A percentile compares a stretch with the other conserved stretches of the same genome.
These are phyloP conservation scores for Cyberlindnera meyerae DNA, from an alignment of 805 yeast species.

Conservation along the genomic window DNA sequence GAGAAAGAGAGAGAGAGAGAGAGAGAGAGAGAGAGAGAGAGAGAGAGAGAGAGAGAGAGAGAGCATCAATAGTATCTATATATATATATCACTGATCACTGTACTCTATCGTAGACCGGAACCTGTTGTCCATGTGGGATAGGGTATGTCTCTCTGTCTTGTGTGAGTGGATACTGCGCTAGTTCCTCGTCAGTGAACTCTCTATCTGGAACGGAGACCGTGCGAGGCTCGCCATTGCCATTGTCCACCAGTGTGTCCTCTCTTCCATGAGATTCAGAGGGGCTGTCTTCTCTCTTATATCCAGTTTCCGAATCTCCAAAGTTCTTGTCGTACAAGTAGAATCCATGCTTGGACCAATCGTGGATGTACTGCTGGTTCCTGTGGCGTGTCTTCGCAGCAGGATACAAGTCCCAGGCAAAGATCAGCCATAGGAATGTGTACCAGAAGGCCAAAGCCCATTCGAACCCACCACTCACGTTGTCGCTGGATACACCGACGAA, in stretches of 20 bases:
- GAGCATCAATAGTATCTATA: too few species aligned
- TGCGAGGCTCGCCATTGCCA: conserved; percentile 2
- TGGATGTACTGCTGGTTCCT: conserved; percentile 21
- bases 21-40: too few species aligned
- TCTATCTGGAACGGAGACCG: conserved; percentile 4
- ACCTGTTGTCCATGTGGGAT: conserved; percentile 24
- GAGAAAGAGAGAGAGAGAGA: too few species aligned
- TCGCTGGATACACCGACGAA: conserved; percentile 47
- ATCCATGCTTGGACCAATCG: conserved; percentile 23
- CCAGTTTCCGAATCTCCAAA: conserved; percentile 12
- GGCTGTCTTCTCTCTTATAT: conserved; percentile 1
- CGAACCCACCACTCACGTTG: conserved; percentile 42
- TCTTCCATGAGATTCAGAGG: conserved; percentile 1
- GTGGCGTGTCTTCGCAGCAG: conserved; percentile 43
- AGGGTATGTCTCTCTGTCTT: conserved; percentile 18
- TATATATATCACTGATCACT: too few species aligned
- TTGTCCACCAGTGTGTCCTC: conserved; percentile 8
- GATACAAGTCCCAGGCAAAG: conserved; percentile 65
- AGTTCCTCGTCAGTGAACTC: conserved; percentile 24
- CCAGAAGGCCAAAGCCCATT: conserved; percentile 86
- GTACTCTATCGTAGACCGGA: conserved; percentile 6
- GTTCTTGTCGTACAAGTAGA: conserved; percentile 21
- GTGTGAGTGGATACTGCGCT: conserved; percentile 18
- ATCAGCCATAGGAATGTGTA: conserved; percentile 65
- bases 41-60: too few species aligned